Evolutionary conservation across 495 filamentous ascomycete species (phyloP).

Genomic region (Talaromyces trachyspermus): DNA sequence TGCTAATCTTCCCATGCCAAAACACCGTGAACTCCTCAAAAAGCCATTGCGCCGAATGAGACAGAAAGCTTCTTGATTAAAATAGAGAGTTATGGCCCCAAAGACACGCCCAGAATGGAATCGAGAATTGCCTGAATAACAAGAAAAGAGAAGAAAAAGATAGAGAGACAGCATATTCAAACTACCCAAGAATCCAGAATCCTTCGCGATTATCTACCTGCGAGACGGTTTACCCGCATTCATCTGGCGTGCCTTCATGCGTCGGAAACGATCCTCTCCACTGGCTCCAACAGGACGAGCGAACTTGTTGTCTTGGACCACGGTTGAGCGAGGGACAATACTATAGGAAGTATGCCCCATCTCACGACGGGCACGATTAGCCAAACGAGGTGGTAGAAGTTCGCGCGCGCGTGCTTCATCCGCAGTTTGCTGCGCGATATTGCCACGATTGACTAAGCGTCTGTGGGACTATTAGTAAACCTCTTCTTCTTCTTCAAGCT

Average conservation of each 20-base stretch:
- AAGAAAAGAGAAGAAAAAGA: conserved; percentile 1
- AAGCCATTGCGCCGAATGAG: too few species aligned
- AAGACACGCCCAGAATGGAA: too few species aligned
- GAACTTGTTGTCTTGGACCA: conserved; percentile 42
- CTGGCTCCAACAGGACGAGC: conserved; percentile 61
- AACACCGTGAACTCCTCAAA: too few species aligned
- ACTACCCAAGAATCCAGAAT: background rate
- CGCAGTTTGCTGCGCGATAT: conserved; percentile 41
- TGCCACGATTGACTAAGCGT: conserved; percentile 30
- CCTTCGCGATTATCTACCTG: conserved; percentile 12
- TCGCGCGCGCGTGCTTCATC: conserved; percentile 61
- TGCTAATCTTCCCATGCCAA: too few species aligned
- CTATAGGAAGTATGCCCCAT: conserved; percentile 71
- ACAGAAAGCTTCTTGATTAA: too few species aligned
- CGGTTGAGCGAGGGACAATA: conserved; percentile 61
- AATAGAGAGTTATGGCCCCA: too few species aligned
- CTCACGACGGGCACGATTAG: conserved; percentile 66
- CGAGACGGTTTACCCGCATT: conserved; percentile 41
- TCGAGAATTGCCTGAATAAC: background rate
- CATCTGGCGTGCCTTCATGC: conserved; percentile 67
- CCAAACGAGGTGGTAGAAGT: conserved; percentile 59
- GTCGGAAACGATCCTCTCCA: conserved; percentile 74
- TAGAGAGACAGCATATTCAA: conserved; percentile 4
- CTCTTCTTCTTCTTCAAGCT: too few species aligned
- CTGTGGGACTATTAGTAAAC: too few species aligned